These are phyloP conservation scores for Heimioporus sp. DNA, from an alignment of 768 basidiomycete genomes.

Conservation along the genomic window DNA sequence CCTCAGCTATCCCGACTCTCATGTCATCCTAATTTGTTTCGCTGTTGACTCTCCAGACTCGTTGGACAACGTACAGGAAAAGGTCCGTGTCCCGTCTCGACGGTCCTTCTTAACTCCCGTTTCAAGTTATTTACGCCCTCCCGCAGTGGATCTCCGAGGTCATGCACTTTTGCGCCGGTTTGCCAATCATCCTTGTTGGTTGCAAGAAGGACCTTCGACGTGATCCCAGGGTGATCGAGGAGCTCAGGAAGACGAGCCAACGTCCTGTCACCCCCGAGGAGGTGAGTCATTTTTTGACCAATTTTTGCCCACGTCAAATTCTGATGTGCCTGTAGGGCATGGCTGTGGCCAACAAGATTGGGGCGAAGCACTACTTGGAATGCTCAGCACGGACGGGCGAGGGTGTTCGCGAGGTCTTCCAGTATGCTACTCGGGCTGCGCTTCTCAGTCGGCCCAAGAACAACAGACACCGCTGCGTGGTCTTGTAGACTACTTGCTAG, in stretches of 20 bases:
- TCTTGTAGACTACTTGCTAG: constrained; percentile 39
- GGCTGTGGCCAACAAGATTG: constrained; percentile 95
- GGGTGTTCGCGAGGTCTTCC: constrained; percentile 98
- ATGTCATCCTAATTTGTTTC: constrained; percentile 99
- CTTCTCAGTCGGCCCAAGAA: constrained; percentile 59
- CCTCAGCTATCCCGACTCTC: constrained; percentile 98
- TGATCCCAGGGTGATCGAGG: constrained; percentile 90
- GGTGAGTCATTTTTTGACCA: constrained; percentile 41
- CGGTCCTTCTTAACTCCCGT: background rate
- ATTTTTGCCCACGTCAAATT: background rate
- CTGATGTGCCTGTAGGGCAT: constrained; percentile 62
- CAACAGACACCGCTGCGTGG: constrained; percentile 40
- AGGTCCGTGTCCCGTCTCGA: constrained; percentile 54
- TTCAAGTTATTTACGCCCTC: background rate
- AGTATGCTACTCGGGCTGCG: constrained; percentile 92
- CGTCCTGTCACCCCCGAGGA: constrained; percentile 93
- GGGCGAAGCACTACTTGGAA: constrained; percentile 94
- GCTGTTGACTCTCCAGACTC: constrained; percentile 98
- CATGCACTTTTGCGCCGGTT: constrained; percentile 92
- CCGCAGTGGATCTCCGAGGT: constrained; percentile 97
- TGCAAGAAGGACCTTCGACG: constrained; percentile 99
- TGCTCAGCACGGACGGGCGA: constrained; percentile 96
- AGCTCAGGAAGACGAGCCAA: constrained; percentile 92
- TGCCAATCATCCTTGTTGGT: constrained; percentile 96
- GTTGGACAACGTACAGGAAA: constrained; percentile 99